Conservation (phyloP, 805 yeast species). For the Scheffersomyces spartinae region DNA sequence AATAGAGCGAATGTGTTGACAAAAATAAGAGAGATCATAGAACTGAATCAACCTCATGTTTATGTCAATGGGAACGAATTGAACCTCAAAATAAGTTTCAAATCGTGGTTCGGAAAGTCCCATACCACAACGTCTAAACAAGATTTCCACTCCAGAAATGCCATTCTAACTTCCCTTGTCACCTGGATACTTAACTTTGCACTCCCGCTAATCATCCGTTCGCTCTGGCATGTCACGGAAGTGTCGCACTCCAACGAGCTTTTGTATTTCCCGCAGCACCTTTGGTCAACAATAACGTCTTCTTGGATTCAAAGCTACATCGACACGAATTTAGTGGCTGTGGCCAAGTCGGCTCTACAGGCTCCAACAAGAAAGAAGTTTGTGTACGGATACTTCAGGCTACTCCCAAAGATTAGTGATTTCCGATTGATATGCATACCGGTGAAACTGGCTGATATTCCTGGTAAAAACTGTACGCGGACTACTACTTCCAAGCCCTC, state of each 20-base stretch:
- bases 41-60: too few species aligned
- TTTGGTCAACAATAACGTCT: constrained; percentile 39
- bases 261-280: constrained; percentile 42
- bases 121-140: constrained; percentile 18
- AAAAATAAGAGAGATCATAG: constrained; percentile 25
- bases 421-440: constrained; percentile 57
- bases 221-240: constrained; percentile 62
- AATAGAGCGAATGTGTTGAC: constrained; percentile 34
- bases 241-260: constrained; percentile 24
- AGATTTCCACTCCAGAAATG: constrained; percentile 28
- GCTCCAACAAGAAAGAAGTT: constrained; percentile 3
- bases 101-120: constrained; percentile 44
- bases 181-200: constrained; percentile 46
- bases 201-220: constrained; percentile 33
- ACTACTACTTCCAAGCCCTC: too few species aligned
- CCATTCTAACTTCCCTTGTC: constrained; percentile 30
- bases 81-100: constrained; percentile 32
- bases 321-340: constrained; percentile 17
- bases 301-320: constrained; percentile 34
- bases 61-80: too few species aligned
- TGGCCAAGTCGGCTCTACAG: not conserved
- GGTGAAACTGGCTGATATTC: constrained; percentile 5
- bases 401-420: constrained; percentile 50
- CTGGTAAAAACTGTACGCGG: too few species aligned
- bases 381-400: constrained; percentile 31